These are phyloP conservation scores for Rhynchospora tenuis DNA, from an alignment of 176 grass and related monocot genomes.

Conservation along the genomic window DNA sequence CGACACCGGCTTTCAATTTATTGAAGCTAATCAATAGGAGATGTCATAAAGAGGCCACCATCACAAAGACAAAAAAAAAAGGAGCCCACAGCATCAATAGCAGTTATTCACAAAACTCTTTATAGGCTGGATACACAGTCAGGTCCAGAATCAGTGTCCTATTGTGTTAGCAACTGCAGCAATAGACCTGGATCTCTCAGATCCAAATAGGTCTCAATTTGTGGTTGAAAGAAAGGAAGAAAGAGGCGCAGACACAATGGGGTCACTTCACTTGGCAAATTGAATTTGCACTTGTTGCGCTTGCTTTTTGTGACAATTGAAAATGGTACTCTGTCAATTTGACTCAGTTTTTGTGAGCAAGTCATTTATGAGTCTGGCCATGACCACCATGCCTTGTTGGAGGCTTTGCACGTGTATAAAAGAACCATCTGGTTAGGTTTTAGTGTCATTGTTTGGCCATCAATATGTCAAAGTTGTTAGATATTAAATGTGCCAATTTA, in stretches of 20 bases:
- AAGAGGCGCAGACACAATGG: too few species aligned
- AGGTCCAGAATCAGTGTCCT: neutral
- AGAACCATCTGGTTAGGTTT: neutral
- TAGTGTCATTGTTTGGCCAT: neutral
- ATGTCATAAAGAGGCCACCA: neutral
- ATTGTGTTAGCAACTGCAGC: neutral
- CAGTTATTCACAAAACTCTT: neutral
- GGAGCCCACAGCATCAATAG: neutral
- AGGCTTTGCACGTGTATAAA: neutral
- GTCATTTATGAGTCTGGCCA: neutral
- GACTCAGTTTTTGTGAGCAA: neutral
- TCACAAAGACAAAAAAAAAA: neutral
- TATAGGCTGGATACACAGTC: neutral
- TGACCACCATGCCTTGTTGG: neutral
- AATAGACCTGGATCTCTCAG: neutral
- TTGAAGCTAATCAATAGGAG: too few species aligned
- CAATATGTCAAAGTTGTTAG: neutral
- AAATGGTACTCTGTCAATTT: neutral
- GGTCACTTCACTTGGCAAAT: too few species aligned
- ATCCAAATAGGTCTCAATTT: neutral
- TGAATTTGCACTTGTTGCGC: too few species aligned
- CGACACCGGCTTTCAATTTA: too few species aligned
- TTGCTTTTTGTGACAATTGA: too few species aligned
- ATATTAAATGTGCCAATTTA: neutral
- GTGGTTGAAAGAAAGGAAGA: neutral